Evolutionary conservation across 371 early-diverging fungal genomes (phyloP), one percentile per base, ranked within the genome.

Genomic region (Chytridium lagenaria): DNA sequence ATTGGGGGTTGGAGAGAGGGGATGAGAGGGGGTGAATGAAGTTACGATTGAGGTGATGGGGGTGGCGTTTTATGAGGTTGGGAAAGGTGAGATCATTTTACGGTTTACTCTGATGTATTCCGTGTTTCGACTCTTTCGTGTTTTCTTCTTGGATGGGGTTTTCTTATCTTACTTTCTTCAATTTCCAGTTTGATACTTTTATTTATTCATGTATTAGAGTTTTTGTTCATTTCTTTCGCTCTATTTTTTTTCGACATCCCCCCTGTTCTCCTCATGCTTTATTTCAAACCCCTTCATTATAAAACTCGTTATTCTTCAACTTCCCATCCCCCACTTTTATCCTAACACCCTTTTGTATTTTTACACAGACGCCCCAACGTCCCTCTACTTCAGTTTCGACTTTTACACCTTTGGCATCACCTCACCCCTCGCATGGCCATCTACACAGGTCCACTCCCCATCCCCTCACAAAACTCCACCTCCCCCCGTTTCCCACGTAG

Each of bases 381-480:
- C 61, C 5, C 19, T 52, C 1, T 68, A 31, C 28, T 26, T 36
- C 40, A 36, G 33, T 50, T 71, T 37, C 0, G 50, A 61, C 1
- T 55, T 76, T 51, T 44, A 59, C 19, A 57, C 16, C 28, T 61
- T 61, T 34, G 61, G 61, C 5, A 33, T 34, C 3, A 61, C 36
- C 36, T 28, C 12, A 33, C 80, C 16, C 77, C 78, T 22, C 22
- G 75, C 1, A 36, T 77, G 38, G 59, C 30, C 38, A 70, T 84
- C 37, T 80, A 82, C 71, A 78, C 74, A 12, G 81, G 82, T 0
- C 72, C 71, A 1, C 51, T 83, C 26, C 81, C 83, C 0, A 64
- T 70, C n/a, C 64, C 68, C 22, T 57, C 67, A 39, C 40, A 59
- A 52, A 26, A 5, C 26, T 22, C 26, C 51, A 67, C 16, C 50